Evolutionary conservation across 257 asterid species (phyloP).

Genomic region (Nicotiana attenuata): DNA sequence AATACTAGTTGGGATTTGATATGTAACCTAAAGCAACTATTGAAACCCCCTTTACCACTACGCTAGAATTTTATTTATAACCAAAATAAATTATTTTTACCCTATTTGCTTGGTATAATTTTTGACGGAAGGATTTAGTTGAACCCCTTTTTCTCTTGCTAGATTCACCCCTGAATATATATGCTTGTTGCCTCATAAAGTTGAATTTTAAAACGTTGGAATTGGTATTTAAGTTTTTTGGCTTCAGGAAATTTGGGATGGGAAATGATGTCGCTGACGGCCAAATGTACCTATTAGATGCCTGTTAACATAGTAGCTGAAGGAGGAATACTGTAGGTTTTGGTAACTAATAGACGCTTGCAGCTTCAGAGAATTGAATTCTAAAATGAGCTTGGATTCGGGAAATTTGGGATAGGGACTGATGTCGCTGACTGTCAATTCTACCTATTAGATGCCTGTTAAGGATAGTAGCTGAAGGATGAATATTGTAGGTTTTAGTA

Average conservation of each 20-base stretch:
- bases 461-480: background rate
- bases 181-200: background rate
- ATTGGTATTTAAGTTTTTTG: no score
- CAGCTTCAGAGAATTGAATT: background rate
- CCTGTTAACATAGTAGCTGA: background rate
- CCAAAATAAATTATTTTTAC: no score
- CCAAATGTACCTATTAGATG: background rate
- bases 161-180: no score
- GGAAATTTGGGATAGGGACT: background rate
- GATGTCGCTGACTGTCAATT: background rate
- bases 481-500: background rate
- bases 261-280: background rate
- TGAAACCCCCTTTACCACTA: no score
- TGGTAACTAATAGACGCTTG: background rate
- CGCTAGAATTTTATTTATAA: no score
- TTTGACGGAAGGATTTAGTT: no score
- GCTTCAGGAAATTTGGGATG: background rate
- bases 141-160: no score
- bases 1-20: no score
- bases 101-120: no score
- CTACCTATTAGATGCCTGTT: background rate
- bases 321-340: background rate
- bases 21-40: no score
- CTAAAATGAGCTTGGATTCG: background rate
- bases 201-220: no score